phyloP scores from a whole-genome alignment of 2,329 filamentous ascomycete genomes.

The Fusarium xylarioides region DNA sequence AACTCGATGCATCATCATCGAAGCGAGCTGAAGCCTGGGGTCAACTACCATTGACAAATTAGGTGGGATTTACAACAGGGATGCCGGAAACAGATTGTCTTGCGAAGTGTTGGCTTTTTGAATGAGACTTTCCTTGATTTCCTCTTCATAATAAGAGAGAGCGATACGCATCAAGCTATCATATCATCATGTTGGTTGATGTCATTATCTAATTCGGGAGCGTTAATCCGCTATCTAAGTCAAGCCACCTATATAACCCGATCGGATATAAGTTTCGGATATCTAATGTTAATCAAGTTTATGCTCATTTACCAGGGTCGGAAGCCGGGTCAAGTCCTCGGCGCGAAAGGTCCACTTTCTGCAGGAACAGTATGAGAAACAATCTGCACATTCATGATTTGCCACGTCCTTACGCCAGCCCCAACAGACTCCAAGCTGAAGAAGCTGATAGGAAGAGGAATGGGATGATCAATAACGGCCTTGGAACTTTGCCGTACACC shows the following conservation, averaged over 20 bases:
- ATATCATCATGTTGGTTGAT: not conserved
- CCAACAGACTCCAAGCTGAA: not conserved
- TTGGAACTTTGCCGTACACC: not conserved
- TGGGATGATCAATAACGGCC: not conserved
- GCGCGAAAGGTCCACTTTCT: not conserved
- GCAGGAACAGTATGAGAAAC: conserved; percentile 1
- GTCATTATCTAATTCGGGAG: not conserved
- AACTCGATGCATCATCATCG: not conserved
- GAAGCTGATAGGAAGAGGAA: not conserved
- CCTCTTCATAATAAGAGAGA: too few relatives aligned
- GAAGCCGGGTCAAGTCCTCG: not conserved
- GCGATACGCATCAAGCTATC: too few relatives aligned
- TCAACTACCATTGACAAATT: not conserved
- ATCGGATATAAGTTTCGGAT: not conserved
- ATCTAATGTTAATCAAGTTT: not conserved
- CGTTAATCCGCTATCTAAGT: not conserved
- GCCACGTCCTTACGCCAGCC: not conserved
- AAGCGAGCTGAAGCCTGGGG: not conserved
- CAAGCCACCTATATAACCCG: not conserved
- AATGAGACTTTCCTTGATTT: not conserved
- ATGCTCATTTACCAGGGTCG: not conserved
- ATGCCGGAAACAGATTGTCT: not conserved
- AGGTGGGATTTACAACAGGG: not conserved
- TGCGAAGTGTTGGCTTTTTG: not conserved
- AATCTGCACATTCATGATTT: not conserved